Evolutionary conservation across 2,329 filamentous ascomycete species (phyloP).

Genomic region (Fusarium temperatum): DNA sequence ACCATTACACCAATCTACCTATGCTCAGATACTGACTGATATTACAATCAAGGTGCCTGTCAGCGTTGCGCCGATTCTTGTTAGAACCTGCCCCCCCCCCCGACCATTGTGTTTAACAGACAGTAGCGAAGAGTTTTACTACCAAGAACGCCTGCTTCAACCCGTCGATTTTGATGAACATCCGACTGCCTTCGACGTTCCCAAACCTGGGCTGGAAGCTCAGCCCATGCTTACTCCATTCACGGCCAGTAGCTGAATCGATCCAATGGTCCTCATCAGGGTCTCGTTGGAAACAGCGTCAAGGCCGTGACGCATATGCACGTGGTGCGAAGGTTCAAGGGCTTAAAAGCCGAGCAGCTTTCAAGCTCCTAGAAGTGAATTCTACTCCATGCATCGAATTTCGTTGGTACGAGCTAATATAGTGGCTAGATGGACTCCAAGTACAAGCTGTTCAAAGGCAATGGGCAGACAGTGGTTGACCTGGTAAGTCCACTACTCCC

Average conservation of each 20-base stretch:
- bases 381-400: no score
- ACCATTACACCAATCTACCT: not conserved
- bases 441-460: conserved; percentile 77
- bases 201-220: not conserved
- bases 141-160: not conserved
- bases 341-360: conserved; percentile 90
- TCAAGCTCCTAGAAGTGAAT: conserved; percentile 85
- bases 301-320: conserved; percentile 76
- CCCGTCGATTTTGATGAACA: conserved; percentile 5
- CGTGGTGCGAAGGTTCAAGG: conserved; percentile 80
- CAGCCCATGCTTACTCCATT: not conserved
- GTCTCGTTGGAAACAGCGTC: conserved; percentile 83
- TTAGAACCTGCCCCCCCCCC: not conserved
- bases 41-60: not conserved
- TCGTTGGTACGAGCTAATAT: not conserved
- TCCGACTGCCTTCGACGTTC: not conserved
- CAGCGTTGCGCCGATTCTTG: not conserved
- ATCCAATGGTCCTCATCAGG: conserved; percentile 62
- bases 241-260: not conserved
- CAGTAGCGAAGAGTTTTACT: not conserved
- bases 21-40: not conserved
- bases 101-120: not conserved
- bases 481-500: conserved; percentile 64
- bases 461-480: conserved; percentile 87
- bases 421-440: conserved; percentile 77